Evolutionary conservation across 208 protist species (phyloP).

Genomic region (Leishmania tarentolae): DNA sequence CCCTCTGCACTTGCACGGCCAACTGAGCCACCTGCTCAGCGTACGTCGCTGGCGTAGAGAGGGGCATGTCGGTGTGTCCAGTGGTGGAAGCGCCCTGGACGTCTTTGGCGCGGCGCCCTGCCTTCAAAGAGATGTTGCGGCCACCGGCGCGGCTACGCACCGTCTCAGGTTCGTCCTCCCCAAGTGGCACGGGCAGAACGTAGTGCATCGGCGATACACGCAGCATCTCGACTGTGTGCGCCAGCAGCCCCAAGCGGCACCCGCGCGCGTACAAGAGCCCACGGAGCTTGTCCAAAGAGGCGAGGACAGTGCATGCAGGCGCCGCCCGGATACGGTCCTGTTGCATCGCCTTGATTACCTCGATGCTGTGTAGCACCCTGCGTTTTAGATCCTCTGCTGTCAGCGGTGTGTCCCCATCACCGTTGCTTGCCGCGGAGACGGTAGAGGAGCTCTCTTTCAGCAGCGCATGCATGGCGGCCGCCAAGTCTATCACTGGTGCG

Average conservation of each 20-base stretch:
- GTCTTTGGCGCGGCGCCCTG: constrained; percentile 1
- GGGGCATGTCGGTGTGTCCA: constrained; percentile 26
- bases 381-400: constrained; percentile 29
- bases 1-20: constrained; percentile 34
- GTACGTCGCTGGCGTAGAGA: constrained; percentile 43
- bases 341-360: constrained; percentile 26
- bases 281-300: constrained; percentile 67
- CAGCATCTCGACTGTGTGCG: constrained; percentile 65
- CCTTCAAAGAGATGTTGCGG: constrained; percentile 12
- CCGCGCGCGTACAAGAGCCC: constrained; percentile 68
- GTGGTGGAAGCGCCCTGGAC: constrained; percentile 6
- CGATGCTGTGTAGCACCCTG: constrained; percentile 40
- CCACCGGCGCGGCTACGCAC: constrained; percentile 9
- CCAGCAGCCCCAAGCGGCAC: constrained; percentile 54
- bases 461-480: constrained; percentile 31
- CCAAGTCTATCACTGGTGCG: constrained; percentile 25
- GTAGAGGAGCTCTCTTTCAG: constrained; percentile 25
- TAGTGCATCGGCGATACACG: constrained; percentile 67
- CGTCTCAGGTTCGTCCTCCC: constrained; percentile 11
- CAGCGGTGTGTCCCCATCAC: constrained; percentile 20
- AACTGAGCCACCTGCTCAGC: constrained; percentile 48
- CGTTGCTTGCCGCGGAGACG: not conserved
- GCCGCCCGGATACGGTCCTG: constrained; percentile 54
- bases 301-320: constrained; percentile 44
- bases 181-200: constrained; percentile 22